Base-by-base conservation (phyloP, 176 grass and related monocot genomes). In the Cenchrus purpureus region DNA sequence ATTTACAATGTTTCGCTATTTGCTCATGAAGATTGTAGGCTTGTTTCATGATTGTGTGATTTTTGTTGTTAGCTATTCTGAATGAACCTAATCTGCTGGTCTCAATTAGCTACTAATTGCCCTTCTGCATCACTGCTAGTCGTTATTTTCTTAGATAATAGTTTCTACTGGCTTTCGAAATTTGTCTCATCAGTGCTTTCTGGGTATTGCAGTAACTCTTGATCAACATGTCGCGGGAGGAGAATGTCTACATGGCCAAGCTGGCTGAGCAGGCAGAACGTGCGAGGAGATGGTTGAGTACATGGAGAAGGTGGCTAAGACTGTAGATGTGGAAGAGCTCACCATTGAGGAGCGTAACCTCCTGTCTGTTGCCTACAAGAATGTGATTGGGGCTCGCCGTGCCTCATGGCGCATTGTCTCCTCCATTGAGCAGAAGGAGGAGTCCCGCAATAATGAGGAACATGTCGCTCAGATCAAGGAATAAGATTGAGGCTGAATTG, bases 241-340 rank as follows among this genome's bases (percentile, higher is more conserved):
- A 90, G 75, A 94, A 94, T 85, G 92, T 97, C 6, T 97, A 97
- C 94, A 91, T 97, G 87, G 94, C 94, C 85, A 97, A 94, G 90
- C 79, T 97, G 50, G 91, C 94, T 0, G 94, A 97, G 83, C 92
- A 94, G 71, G 94, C 92, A 1, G 94, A 94, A 40, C 61, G 94
- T 97, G 94, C 0, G 94, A 97, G 54, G 94, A 97, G 72, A 97
- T 97, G 94, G 94, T 97, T 12, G 90, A 97, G 85, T 93, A 76
- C 79, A 97, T 97, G 94, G 92, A 94, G 83, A 97, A 94, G 87
- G 94, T 97, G 55, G 94, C 88, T 7, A 97, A 94, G 85, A 92
- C 87, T 1, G 87, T 92, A 16, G 91, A 94, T 75, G 73, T 79
- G n/a, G 87, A 97, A 56, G 92, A 97, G 77, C 92, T 97, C 74